Evolutionary conservation across 129 eudicot genomes (phyloP).

Genomic region (Escallonia herrerae): DNA sequence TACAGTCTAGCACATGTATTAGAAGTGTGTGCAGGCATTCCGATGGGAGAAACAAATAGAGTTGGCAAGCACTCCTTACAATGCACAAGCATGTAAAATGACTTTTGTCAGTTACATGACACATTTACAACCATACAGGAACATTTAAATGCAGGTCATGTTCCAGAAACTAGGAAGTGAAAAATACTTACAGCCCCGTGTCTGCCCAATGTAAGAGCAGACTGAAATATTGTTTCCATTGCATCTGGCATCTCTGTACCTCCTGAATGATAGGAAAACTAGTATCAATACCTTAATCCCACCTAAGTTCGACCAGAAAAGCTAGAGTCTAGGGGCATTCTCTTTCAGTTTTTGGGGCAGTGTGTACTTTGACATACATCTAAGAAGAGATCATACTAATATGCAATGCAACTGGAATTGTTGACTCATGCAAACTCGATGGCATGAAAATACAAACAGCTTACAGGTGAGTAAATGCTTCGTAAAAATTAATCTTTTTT

Average conservation of each 20-base stretch:
- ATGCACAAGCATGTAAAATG: too few relatives aligned
- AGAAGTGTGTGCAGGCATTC: too few relatives aligned
- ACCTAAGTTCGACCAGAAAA: background rate
- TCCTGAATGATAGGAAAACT: conserved; percentile 31
- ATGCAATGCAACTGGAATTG: background rate
- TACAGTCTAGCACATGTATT: background rate
- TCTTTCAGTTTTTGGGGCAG: too few relatives aligned
- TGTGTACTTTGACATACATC: too few relatives aligned
- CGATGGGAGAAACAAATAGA: too few relatives aligned
- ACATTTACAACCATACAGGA: too few relatives aligned
- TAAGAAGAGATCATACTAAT: too few relatives aligned
- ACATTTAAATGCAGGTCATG: background rate
- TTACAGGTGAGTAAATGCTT: background rate
- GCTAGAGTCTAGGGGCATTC: too few relatives aligned
- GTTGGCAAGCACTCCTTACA: too few relatives aligned
- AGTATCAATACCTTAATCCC: conserved; percentile 2
- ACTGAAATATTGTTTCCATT: conserved; percentile 86
- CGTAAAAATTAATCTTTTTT: background rate
- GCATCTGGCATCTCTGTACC: conserved; percentile 90
- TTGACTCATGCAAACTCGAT: background rate
- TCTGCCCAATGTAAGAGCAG: conserved; percentile 78
- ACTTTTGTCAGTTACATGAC: too few relatives aligned
- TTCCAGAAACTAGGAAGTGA: background rate
- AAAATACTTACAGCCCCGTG: conserved; percentile 79
- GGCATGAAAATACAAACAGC: background rate